Evolutionary conservation across 257 asterid species (phyloP).

Genomic region (Solanum lycopersicoides): DNA sequence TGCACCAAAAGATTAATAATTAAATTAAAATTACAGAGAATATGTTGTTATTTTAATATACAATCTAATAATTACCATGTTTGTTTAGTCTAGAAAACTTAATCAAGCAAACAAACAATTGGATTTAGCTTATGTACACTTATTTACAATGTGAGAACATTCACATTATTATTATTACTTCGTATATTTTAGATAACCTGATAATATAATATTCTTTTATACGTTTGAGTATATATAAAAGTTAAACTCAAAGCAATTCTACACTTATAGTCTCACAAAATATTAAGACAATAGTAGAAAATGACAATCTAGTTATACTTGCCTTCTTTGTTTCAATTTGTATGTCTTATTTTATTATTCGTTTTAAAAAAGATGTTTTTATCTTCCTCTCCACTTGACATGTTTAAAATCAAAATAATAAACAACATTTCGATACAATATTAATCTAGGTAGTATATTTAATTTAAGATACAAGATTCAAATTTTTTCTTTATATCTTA

Average conservation of each 20-base stretch:
- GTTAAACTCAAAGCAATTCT: background rate
- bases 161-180: no score
- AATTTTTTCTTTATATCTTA: background rate
- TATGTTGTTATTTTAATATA: background rate
- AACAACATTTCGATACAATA: no score
- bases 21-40: no score
- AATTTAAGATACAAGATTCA: background rate
- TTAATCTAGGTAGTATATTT: background rate
- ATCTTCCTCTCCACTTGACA: background rate
- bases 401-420: background rate
- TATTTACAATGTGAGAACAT: no score
- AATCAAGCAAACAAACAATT: background rate
- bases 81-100: background rate
- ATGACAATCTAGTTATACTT: background rate
- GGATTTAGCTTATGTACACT: no score
- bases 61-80: background rate
- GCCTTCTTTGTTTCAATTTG: rapidly evolving
- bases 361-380: no score
- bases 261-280: background rate
- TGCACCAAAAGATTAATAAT: no score
- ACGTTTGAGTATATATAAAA: background rate
- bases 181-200: background rate
- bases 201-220: background rate
- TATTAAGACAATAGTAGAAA: background rate
- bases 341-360: background rate